Conservation (phyloP, 148 eudicot species). For the Dysphania ambrosioides region DNA sequence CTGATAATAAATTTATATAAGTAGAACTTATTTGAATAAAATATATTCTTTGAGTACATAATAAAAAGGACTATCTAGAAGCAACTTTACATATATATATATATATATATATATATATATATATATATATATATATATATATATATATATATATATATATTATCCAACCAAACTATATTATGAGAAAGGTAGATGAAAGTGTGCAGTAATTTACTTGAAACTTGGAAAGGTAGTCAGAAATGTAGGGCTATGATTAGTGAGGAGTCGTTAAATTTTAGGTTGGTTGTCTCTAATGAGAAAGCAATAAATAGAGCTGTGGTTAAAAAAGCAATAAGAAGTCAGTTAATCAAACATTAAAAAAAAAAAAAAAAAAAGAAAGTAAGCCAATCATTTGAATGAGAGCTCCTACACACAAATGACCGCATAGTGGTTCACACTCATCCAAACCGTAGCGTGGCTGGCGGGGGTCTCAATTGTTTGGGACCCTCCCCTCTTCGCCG, state of each 20-base stretch:
- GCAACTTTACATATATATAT: too few relatives aligned
- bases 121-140: too few relatives aligned
- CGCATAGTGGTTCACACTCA: not conserved
- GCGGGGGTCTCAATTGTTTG: not conserved
- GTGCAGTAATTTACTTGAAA: not conserved
- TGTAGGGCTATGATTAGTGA: not conserved
- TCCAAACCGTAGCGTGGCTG: too few relatives aligned
- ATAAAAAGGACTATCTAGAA: too few relatives aligned
- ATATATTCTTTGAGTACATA: too few relatives aligned
- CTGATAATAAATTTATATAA: too few relatives aligned
- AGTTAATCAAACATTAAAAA: not conserved
- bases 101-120: too few relatives aligned
- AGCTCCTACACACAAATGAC: not conserved
- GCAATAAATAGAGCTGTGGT: not conserved
- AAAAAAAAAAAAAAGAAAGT: too few relatives aligned
- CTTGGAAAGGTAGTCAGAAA: not conserved
- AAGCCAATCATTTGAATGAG: not conserved
- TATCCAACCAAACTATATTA: too few relatives aligned
- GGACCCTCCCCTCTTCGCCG: not conserved
- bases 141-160: too few relatives aligned
- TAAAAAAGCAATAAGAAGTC: not conserved
- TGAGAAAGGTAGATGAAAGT: not conserved
- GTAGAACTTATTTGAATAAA: too few relatives aligned
- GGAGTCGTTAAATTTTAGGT: not conserved
- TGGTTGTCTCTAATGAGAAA: constrained; percentile 7